Evolutionary conservation across 352 stramenopile genomes (phyloP), one percentile per base, ranked within the genome.

Genomic region (Pythium volutum): DNA sequence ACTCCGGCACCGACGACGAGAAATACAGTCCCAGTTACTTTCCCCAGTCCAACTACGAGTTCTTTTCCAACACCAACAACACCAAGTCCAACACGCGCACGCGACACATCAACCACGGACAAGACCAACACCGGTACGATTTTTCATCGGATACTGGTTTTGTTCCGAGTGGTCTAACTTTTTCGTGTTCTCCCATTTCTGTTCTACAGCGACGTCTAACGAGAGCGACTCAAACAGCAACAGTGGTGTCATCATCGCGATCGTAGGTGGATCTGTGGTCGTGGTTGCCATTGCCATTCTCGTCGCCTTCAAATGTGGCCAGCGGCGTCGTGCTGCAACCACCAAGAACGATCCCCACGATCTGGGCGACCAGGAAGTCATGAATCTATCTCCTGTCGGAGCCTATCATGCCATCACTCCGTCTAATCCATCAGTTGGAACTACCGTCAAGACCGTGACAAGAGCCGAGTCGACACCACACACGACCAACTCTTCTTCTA

Each of bases 201-300:
- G 27, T 51, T 51, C 25, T 18, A 14, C 29, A 55, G 48, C 18
- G n/a, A 31, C n/a, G 9, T 27, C 14, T 7, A 27, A 18, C 3
- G 31, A 55, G 25, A 22, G n/a, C 25, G 45, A 62, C 15, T 55
- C 43, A 12, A 38, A 33, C 7, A 38, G 8, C 31, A 54, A 62
- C 16, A 36, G n/a, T 10, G 55, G 55, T 20, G 29, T 62, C 11
- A 62, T 62, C 43, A 33, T 46, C 15, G 55, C 41, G 16, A 33
- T 62, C 26, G 14, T 53, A 16, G 33, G 26, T 20, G 55, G n/a
- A 3, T 29, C 36, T 4, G 22, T 47, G 11, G 42, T 62, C 15
- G 38, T 50, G 3, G 38, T 33, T 20, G 53, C 53, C 23, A 22
- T 52, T 4, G 53, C 26, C 10, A 26, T 27, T 1, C 52, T 59